These are phyloP conservation scores for Trichomonas gallinae DNA, from an alignment of 208 protist species.

Conservation along the genomic window DNA sequence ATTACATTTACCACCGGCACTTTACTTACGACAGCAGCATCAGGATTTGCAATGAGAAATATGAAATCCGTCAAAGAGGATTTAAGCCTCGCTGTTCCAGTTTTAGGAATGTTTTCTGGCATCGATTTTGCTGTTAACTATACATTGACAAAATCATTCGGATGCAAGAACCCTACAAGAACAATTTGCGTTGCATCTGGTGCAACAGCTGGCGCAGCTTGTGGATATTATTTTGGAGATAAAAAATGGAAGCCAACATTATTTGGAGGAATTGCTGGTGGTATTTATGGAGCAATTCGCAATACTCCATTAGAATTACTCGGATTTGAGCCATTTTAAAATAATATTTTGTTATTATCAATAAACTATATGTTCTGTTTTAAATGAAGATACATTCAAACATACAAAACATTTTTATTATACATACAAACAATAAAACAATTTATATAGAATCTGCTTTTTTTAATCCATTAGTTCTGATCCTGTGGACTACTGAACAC, in stretches of 20 bases:
- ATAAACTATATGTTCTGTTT: neutral
- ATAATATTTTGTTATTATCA: neutral
- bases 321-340: neutral
- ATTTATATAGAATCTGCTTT: neutral
- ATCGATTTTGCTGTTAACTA: slow-evolving; percentile 10
- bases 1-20: neutral
- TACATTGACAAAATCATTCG: neutral
- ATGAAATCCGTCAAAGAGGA: neutral
- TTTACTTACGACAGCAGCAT: neutral
- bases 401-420: neutral
- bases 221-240: neutral
- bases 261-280: neutral
- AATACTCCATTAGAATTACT: neutral
- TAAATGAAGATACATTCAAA: neutral
- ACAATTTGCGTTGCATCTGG: neutral
- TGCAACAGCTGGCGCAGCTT: neutral
- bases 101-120: neutral
- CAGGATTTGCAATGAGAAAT: neutral
- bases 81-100: neutral
- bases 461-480: neutral
- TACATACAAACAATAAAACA: neutral
- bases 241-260: neutral
- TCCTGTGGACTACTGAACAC: neutral
- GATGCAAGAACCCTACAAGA: neutral
- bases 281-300: neutral